Evolutionary conservation across 2,329 filamentous ascomycete genomes (phyloP).

Genomic region (Fusarium pseudograminearum): DNA sequence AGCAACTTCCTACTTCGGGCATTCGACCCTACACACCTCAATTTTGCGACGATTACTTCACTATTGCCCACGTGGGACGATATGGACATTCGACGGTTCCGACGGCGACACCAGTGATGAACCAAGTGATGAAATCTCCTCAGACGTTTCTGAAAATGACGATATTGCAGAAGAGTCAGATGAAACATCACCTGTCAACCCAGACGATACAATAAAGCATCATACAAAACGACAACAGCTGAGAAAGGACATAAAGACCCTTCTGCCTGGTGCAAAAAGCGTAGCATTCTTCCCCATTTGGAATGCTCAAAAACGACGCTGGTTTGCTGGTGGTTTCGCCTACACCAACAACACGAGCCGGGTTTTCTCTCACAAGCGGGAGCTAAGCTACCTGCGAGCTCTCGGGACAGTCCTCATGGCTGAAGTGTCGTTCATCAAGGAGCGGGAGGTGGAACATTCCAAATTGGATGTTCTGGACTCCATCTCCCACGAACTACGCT

Average conservation of each 20-base stretch:
- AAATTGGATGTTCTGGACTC: conserved; percentile 1
- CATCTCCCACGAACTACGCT: conserved; percentile 1
- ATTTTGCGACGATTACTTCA: background rate
- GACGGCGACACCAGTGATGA: background rate
- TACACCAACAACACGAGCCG: background rate
- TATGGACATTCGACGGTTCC: background rate
- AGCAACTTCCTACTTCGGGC: background rate
- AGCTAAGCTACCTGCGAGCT: background rate
- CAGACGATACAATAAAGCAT: fast-evolving
- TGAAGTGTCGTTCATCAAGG: background rate
- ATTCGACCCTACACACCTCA: fast-evolving
- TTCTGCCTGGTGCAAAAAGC: background rate
- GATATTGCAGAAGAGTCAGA: background rate
- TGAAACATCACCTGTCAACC: fast-evolving
- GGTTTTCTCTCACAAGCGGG: background rate
- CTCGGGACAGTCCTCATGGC: conserved; percentile 3
- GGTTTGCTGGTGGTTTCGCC: background rate
- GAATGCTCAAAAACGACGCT: conserved; percentile 4
- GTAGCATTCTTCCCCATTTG: background rate
- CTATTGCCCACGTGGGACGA: background rate
- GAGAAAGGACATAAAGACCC: fast-evolving
- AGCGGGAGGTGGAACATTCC: background rate
- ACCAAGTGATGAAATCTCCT: background rate
- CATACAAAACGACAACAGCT: background rate
- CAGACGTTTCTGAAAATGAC: background rate